These are phyloP conservation scores for Erysiphe neolycopersici DNA, from an alignment of 2,329 filamentous ascomycete species.

Conservation along the genomic window DNA sequence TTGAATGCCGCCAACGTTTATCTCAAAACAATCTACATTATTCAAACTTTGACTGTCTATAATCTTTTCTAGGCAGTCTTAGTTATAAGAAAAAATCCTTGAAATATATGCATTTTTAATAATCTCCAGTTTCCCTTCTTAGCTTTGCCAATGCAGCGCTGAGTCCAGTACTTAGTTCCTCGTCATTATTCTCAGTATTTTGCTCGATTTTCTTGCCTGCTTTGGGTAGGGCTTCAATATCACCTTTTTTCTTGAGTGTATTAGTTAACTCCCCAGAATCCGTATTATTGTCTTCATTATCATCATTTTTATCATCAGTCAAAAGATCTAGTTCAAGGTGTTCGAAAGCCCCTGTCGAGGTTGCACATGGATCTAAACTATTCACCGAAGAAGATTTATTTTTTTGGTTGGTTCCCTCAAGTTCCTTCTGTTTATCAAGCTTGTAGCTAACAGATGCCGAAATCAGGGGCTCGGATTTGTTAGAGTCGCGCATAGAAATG, in stretches of 20 bases:
- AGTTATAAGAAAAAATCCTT: too few relatives aligned
- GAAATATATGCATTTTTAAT: too few relatives aligned
- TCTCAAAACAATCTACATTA: too few relatives aligned
- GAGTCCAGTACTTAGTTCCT: conserved; percentile 27
- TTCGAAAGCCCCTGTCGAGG: neutral
- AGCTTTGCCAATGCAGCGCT: conserved; percentile 33
- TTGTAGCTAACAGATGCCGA: neutral
- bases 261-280: neutral
- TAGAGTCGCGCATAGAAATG: conserved; percentile 15
- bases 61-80: too few relatives aligned
- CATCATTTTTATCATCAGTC: neutral
- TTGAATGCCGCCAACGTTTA: too few relatives aligned
- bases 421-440: neutral
- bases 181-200: conserved; percentile 12
- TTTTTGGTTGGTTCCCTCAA: neutral
- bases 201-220: conserved; percentile 11
- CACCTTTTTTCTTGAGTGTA: neutral
- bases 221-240: neutral
- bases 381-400: too few relatives aligned
- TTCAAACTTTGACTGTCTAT: too few relatives aligned
- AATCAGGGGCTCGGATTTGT: conserved; percentile 10
- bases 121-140: conserved; percentile 1
- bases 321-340: neutral
- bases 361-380: neutral
- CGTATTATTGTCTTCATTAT: neutral